A percentile compares a stretch with the other conserved stretches of the same genome.
phyloP scores from a whole-genome alignment of 148 eudicot species.

The Oxyria digyna region DNA sequence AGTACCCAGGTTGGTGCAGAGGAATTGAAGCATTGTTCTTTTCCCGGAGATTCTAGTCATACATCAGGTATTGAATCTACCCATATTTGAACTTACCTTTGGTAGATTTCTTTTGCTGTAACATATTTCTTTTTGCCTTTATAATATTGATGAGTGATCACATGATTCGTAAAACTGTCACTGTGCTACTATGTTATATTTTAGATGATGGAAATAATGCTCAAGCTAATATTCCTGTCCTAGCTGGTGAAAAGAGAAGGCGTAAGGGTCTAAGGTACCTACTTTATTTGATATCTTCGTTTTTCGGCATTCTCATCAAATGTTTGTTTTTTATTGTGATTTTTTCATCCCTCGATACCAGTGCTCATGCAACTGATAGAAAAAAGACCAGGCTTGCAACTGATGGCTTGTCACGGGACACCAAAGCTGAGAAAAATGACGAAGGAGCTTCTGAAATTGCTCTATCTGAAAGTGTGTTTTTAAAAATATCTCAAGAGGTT shows the following conservation, averaged over 20 bases:
- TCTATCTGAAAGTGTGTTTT: constrained; percentile 20
- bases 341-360: not conserved
- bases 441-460: constrained; percentile 15
- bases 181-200: not conserved
- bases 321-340: not conserved
- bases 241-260: constrained; percentile 53
- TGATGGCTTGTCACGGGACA: constrained; percentile 27
- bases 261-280: constrained; percentile 35
- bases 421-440: constrained; percentile 25
- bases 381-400: constrained; percentile 20
- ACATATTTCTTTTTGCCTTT: not conserved
- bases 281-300: not conserved
- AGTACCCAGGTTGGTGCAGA: not conserved
- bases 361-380: constrained; percentile 22
- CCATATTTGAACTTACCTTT: not conserved
- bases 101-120: not conserved
- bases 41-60: constrained; percentile 12
- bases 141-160: not conserved
- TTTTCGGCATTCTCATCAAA: not conserved
- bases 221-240: constrained; percentile 17
- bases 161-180: not conserved
- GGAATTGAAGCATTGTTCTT: constrained; percentile 16
- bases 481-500: constrained; percentile 15
- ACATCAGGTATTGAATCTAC: not conserved
- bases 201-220: constrained; percentile 21